Conservation (phyloP, 1,284 basidiomycete species). For the Apiotrichum brassicae region DNA sequence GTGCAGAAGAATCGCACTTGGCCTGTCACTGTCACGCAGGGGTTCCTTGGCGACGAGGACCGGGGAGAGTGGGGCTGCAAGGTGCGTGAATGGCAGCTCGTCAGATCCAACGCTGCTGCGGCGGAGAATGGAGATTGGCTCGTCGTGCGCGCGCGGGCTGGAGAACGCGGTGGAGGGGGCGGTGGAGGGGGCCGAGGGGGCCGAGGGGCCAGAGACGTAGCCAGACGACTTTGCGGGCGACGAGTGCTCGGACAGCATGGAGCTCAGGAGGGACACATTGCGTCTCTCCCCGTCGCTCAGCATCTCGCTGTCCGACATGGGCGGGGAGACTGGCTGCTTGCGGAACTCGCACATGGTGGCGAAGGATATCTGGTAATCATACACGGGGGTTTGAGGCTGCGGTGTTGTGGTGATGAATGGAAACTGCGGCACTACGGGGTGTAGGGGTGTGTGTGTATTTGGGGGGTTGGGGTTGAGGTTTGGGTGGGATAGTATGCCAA, state of each 20-base stretch:
- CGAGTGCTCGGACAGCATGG: slow-evolving; percentile 18
- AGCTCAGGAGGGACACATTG: slow-evolving; percentile 29
- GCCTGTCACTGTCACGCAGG: background rate
- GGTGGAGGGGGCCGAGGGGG: slow-evolving; percentile 21
- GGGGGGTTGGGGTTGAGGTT: too few relatives aligned
- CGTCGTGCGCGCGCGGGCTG: slow-evolving; percentile 17
- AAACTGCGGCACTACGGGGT: too few relatives aligned
- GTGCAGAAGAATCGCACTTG: background rate
- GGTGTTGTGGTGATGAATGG: too few relatives aligned
- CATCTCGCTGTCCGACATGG: slow-evolving; percentile 10
- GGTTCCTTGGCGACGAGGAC: slow-evolving; percentile 2
- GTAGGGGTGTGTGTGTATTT: too few relatives aligned
- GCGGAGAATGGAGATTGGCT: slow-evolving; percentile 27
- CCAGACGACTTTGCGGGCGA: slow-evolving; percentile 2
- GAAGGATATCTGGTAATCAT: too few relatives aligned
- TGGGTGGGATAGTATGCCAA: too few relatives aligned
- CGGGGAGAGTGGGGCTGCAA: slow-evolving; percentile 2
- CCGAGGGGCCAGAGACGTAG: slow-evolving; percentile 13
- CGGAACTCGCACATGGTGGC: slow-evolving; percentile 8
- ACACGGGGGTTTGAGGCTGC: too few relatives aligned
- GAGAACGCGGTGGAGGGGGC: slow-evolving; percentile 30
- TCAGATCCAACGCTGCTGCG: slow-evolving; percentile 25
- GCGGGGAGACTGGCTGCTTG: slow-evolving; percentile 14
- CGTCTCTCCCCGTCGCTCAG: slow-evolving; percentile 6
- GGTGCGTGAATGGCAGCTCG: slow-evolving; percentile 16